Evolutionary conservation across 78 protist species (phyloP).

Genomic region (Pigoraptor vietnamica): DNA sequence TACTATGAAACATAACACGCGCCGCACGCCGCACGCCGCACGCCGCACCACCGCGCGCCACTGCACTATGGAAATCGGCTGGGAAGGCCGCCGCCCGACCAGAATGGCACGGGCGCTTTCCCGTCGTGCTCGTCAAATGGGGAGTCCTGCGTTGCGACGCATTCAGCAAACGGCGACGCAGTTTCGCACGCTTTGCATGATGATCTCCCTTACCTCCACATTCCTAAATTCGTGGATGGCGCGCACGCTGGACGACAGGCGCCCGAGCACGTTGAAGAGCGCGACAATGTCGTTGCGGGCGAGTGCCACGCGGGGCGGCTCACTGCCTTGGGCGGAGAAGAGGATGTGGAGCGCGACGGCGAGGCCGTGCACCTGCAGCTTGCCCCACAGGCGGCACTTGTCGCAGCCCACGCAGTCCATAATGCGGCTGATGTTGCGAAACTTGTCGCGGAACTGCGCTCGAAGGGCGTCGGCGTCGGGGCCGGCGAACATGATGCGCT

Average conservation of each 20-base stretch:
- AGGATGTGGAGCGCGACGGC: constrained; percentile 66
- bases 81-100: not conserved
- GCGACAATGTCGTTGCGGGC: not conserved
- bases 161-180: too few relatives aligned
- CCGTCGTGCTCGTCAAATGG: not conserved
- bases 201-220: not conserved
- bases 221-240: not conserved
- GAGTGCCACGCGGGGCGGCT: not conserved
- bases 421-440: constrained; percentile 32
- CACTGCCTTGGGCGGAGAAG: not conserved
- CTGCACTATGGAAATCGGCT: not conserved
- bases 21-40: too few relatives aligned
- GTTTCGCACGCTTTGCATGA: too few relatives aligned
- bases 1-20: too few relatives aligned
- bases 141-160: not conserved
- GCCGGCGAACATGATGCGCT: not conserved
- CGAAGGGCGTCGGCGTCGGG: not conserved
- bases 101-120: not conserved
- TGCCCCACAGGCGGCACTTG: constrained; percentile 65
- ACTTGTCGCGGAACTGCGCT: constrained; percentile 6
- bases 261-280: not conserved
- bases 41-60: too few relatives aligned
- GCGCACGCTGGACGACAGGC: not conserved
- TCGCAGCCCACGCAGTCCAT: constrained; percentile 79
- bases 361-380: constrained; percentile 44